Conservation (phyloP, 2,329 filamentous ascomycete genomes). For the Didymella arachidicola region DNA sequence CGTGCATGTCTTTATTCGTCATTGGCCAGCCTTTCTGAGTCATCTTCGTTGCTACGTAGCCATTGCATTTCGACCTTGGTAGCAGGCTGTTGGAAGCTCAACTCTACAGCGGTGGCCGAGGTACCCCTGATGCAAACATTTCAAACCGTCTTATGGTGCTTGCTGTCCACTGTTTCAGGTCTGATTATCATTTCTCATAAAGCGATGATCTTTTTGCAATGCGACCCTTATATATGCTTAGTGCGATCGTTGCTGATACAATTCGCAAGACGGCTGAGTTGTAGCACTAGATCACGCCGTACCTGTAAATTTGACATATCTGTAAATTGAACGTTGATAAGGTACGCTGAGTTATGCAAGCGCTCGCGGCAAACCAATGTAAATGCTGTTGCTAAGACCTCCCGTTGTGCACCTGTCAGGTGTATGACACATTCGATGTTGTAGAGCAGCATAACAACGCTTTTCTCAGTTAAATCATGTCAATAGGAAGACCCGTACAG, state of each 20-base stretch:
- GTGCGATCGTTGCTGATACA: slow-evolving; percentile 4
- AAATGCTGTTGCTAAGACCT: slow-evolving; percentile 7
- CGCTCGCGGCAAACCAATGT: slow-evolving; percentile 5
- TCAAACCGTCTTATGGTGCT: slow-evolving; percentile 1
- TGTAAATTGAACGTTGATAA: slow-evolving; percentile 14
- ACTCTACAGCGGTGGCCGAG: slow-evolving; percentile 12
- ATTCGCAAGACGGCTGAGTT: slow-evolving; percentile 11
- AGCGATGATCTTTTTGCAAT: slow-evolving; percentile 4
- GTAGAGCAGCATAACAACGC: slow-evolving; percentile 7
- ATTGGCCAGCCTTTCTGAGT: neutral
- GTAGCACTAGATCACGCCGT: slow-evolving; percentile 4
- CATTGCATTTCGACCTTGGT: slow-evolving; percentile 8
- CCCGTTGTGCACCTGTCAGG: slow-evolving; percentile 5
- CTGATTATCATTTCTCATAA: neutral
- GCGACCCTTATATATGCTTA: slow-evolving; percentile 6
- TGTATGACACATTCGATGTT: slow-evolving; percentile 12
- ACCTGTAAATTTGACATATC: slow-evolving; percentile 8
- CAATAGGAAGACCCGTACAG: neutral
- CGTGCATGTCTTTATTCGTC: slow-evolving; percentile 7
- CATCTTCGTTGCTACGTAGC: neutral
- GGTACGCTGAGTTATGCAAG: slow-evolving; percentile 11
- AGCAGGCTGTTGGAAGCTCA: slow-evolving; percentile 11
- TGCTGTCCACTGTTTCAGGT: neutral
- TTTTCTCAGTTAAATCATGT: too few relatives aligned
- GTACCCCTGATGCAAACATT: slow-evolving; percentile 12